Percentiles rank a stretch among this genome's conserved stretches.
phyloP scores from a whole-genome alignment of 306 rosid species.

The Spatholobus suberectus region DNA sequence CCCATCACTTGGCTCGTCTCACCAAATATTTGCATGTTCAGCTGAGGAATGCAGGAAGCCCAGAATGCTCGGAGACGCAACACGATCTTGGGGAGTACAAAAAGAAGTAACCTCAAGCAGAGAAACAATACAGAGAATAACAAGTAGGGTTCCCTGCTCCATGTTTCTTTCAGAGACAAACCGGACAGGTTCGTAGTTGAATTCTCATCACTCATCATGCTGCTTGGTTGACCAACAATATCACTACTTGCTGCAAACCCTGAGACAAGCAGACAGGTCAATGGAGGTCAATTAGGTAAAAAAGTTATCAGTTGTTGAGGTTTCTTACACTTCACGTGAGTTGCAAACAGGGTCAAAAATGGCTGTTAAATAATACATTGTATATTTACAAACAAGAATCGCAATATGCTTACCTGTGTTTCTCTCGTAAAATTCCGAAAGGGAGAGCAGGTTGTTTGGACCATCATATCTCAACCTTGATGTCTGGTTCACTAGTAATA shows the following conservation, averaged over 20 bases:
- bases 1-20: slow-evolving; percentile 77
- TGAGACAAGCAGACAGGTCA: slow-evolving; percentile 44
- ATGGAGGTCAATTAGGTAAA: slow-evolving; percentile 1
- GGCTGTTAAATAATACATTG: background rate
- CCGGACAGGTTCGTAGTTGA: slow-evolving; percentile 39
- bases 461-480: slow-evolving; percentile 66
- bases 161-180: slow-evolving; percentile 46
- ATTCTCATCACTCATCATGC: slow-evolving; percentile 37
- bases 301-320: background rate
- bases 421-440: slow-evolving; percentile 66
- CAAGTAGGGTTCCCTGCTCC: slow-evolving; percentile 65
- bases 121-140: slow-evolving; percentile 64
- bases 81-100: slow-evolving; percentile 53
- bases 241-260: slow-evolving; percentile 58
- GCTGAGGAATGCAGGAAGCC: slow-evolving; percentile 61
- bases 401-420: slow-evolving; percentile 59
- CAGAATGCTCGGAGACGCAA: slow-evolving; percentile 58
- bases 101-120: slow-evolving; percentile 56
- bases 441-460: slow-evolving; percentile 53
- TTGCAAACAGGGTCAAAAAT: background rate
- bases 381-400: slow-evolving; percentile 8
- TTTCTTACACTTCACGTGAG: background rate
- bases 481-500: slow-evolving; percentile 76
- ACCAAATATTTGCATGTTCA: slow-evolving; percentile 78
- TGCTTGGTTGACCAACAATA: slow-evolving; percentile 36